Conservation (phyloP, 192 early-diverging fungal genomes). For the Geranomyces michiganensis region DNA sequence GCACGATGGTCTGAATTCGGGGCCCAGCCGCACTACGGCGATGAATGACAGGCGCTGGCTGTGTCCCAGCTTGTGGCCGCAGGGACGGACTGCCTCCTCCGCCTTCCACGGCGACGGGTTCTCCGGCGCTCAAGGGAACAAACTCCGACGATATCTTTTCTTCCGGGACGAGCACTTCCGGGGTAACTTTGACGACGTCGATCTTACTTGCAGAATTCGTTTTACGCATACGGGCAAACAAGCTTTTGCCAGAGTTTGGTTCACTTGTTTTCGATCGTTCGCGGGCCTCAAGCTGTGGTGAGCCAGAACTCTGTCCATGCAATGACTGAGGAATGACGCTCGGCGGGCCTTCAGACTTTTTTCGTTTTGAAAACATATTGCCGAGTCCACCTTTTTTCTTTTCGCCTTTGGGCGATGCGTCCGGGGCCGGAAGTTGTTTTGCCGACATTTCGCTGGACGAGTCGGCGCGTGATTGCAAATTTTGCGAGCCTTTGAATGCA, state of each 20-base stretch:
- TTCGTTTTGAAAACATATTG: constrained; percentile 1
- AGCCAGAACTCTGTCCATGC: background rate
- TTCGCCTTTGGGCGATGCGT: constrained; percentile 12
- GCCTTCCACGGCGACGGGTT: background rate
- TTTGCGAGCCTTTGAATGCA: too few relatives aligned
- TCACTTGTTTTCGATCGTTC: constrained; percentile 8
- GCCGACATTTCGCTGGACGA: background rate
- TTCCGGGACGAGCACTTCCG: background rate
- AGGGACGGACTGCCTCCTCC: background rate
- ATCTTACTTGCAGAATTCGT: background rate
- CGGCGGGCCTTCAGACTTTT: constrained; percentile 8
- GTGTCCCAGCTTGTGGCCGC: background rate
- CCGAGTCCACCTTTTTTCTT: background rate
- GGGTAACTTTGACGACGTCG: background rate
- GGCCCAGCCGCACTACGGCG: constrained; percentile 17
- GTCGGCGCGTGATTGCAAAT: background rate
- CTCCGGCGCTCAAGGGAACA: background rate
- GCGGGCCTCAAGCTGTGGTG: background rate
- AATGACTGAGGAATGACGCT: constrained; percentile 7
- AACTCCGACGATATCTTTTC: constrained; percentile 6
- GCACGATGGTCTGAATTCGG: constrained; percentile 22
- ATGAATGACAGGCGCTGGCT: constrained; percentile 1
- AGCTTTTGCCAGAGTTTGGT: constrained; percentile 4
- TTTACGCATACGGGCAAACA: constrained; percentile 15
- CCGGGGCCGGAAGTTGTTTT: background rate